Percentiles rank a stretch among this genome's conserved stretches.
Conservation (phyloP, 2,329 filamentous ascomycete genomes). For the Geosmithia morbida region DNA sequence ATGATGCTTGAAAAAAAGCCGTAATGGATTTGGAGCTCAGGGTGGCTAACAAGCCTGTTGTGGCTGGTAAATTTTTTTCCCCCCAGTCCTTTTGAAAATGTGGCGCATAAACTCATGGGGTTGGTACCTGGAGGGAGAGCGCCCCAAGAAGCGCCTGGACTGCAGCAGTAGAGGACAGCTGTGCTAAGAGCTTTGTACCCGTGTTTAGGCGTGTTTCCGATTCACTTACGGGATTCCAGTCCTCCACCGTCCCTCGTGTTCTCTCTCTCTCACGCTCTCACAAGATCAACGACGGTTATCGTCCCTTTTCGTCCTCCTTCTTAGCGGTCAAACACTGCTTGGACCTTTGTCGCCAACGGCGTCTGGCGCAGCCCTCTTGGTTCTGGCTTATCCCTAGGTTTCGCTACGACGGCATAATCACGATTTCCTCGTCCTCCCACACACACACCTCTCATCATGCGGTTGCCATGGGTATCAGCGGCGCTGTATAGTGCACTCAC, state of each 20-base stretch:
- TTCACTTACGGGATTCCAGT: background rate
- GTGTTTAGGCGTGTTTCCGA: background rate
- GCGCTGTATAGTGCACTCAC: conserved; percentile 31
- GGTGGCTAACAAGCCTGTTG: conserved; percentile 1
- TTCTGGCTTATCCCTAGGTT: too few species aligned
- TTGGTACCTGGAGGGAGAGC: background rate
- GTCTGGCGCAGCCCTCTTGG: too few species aligned
- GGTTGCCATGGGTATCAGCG: conserved; percentile 17
- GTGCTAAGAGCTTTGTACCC: background rate
- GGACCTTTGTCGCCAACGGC: too few species aligned
- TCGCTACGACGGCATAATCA: too few species aligned
- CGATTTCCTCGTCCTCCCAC: background rate
- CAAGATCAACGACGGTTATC: background rate
- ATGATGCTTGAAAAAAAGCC: background rate
- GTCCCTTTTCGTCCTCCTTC: background rate
- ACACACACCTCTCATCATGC: conserved; percentile 21
- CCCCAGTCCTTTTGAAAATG: background rate
- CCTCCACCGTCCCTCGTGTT: background rate
- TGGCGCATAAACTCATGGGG: background rate
- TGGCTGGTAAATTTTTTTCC: conserved; percentile 2
- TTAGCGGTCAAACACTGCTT: too few species aligned
- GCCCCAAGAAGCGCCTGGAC: background rate
- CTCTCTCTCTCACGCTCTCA: background rate
- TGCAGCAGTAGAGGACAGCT: conserved; percentile 1
- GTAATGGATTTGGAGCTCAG: background rate